Evolutionary conservation across 2,329 filamentous ascomycete species (phyloP), one percentile per base, ranked within the genome.

Genomic region (Colletotrichum lindemuthianum): DNA sequence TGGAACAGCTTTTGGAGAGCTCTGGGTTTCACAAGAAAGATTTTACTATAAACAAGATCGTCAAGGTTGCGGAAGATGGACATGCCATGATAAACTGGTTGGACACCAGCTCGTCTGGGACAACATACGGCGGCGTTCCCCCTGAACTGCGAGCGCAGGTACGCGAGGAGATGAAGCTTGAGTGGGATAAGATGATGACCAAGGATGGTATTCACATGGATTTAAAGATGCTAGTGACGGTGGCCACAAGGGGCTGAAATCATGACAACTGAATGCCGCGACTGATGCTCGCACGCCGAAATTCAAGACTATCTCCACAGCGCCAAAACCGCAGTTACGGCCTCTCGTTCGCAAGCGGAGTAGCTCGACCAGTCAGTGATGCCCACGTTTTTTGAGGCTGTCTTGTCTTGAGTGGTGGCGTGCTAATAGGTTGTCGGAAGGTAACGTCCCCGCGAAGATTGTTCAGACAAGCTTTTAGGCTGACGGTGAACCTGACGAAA

Each of bases 81-180:
- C 15, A 49, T 40, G 51, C 59, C 37, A 60, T 60, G 59, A 56
- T 60, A 7, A 43, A 60, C 15, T 60, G 59, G 59, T 41, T 56
- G 51, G 59, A 56, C n/a, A 39, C 59, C 12, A 60, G 59, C 24
- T 60, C 59, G 12, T 60, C 59, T 2, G 59, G 59, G 11, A 60
- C 56, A 39, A 60, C 51, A 0, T 60, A 56, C 15, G 59, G 59
- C 12, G 59, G 51, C 6, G 41, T 60, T 37, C 51, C 59, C 7
- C 24, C 43, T 3, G 59, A 60, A 7, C 7, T 60, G 8, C 59
- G 43, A 12, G 12, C 59, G 24, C 10, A 15, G 10, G 59, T 39
- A 15, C 59, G 51, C 15, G 43, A 60, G 24, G 51, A 60, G 44
- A 60, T 60, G 59, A 48, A 37, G 43, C 11, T 12, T 11, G 59